A percentile compares a stretch with the other conserved stretches of the same genome.
phyloP scores from a whole-genome alignment of 192 early-diverging fungal genomes.

The Linderina pennispora region DNA sequence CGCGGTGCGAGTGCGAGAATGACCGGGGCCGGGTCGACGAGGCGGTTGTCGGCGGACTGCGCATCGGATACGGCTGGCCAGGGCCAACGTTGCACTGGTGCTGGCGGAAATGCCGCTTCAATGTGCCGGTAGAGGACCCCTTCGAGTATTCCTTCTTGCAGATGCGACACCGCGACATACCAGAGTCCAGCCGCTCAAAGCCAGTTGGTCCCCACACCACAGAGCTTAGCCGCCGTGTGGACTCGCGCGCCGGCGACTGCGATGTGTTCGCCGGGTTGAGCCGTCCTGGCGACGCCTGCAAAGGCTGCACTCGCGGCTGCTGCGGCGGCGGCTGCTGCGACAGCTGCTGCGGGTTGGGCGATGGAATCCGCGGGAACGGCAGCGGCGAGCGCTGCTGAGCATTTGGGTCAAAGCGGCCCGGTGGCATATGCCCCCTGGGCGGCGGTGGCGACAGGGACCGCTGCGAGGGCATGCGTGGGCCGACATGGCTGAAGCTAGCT shows the following conservation, averaged over 20 bases:
- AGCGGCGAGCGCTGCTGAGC: constrained; percentile 21
- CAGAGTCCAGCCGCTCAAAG: constrained; percentile 45
- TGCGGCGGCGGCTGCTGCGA: not conserved
- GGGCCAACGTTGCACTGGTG: constrained; percentile 36
- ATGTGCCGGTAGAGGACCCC: constrained; percentile 46
- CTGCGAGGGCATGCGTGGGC: constrained; percentile 11
- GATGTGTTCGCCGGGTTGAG: constrained; percentile 6
- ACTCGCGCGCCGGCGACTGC: constrained; percentile 46
- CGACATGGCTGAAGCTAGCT: constrained; percentile 4
- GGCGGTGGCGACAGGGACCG: constrained; percentile 36
- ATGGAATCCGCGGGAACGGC: constrained; percentile 45
- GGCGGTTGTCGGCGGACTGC: constrained; percentile 17
- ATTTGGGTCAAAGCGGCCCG: not conserved
- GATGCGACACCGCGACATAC: constrained; percentile 44
- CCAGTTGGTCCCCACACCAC: constrained; percentile 46
- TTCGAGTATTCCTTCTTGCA: constrained; percentile 47
- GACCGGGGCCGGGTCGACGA: constrained; percentile 13
- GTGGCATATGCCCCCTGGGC: constrained; percentile 1
- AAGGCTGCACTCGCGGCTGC: not conserved
- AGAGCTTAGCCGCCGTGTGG: constrained; percentile 45
- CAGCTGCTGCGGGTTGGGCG: constrained; percentile 18
- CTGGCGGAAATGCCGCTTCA: constrained; percentile 46
- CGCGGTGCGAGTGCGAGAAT: constrained; percentile 37
- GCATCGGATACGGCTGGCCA: constrained; percentile 9
- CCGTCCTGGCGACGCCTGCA: constrained; percentile 1